A percentile compares a stretch with the other conserved stretches of the same genome.
Evolutionary conservation across 352 stramenopile genomes (phyloP).

Genomic region (Phytopythium vexans): DNA sequence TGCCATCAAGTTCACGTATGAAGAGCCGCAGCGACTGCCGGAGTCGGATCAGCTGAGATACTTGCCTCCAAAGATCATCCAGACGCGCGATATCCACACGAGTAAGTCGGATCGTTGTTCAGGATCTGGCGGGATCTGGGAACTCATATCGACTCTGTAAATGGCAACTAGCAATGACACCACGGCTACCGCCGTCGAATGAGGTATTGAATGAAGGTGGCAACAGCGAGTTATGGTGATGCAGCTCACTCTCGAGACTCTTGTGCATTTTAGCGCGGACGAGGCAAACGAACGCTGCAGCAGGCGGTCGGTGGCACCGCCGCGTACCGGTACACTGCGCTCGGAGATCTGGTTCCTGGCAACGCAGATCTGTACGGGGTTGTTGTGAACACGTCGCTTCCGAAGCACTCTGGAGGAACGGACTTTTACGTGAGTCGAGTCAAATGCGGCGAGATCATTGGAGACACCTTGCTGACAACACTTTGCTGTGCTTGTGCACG

Average conservation of each 20-base stretch:
- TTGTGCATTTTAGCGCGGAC: slow-evolving; percentile 4
- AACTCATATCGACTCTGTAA: background rate
- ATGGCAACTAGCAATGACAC: background rate
- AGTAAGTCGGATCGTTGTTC: slow-evolving; percentile 5
- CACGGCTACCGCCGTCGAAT: background rate
- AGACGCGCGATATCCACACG: slow-evolving; percentile 30
- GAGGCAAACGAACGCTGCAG: slow-evolving; percentile 50
- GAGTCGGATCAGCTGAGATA: slow-evolving; percentile 65
- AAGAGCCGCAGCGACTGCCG: slow-evolving; percentile 46
- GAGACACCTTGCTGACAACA: background rate
- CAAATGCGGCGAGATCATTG: background rate
- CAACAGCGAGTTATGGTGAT: background rate
- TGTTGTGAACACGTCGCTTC: slow-evolving; percentile 69
- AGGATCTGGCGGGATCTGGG: background rate
- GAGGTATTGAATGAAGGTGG: background rate
- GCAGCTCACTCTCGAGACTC: background rate
- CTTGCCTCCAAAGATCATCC: slow-evolving; percentile 34
- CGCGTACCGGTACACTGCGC: slow-evolving; percentile 54
- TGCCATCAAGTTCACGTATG: slow-evolving; percentile 42
- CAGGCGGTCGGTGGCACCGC: slow-evolving; percentile 19
- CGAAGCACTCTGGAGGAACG: slow-evolving; percentile 51
- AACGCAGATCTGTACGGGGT: slow-evolving; percentile 66
- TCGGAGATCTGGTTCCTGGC: slow-evolving; percentile 55
- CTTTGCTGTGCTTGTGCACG: background rate
- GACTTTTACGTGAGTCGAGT: slow-evolving; percentile 58